Evolutionary conservation across 768 basidiomycete genomes (phyloP), one percentile per base, ranked within the genome.

Genomic region (Russula olivacea): DNA sequence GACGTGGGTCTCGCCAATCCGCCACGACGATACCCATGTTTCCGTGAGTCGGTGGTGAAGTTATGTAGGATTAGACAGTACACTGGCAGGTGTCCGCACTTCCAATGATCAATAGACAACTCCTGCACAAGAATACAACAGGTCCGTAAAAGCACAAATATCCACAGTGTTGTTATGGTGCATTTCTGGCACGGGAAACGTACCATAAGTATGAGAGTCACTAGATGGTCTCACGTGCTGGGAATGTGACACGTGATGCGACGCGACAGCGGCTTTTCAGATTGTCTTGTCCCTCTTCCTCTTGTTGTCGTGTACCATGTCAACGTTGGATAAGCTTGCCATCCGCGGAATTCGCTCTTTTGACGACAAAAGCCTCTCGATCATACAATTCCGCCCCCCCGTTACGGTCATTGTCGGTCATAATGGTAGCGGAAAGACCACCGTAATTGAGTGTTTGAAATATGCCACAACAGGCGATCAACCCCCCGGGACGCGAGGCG

Each of bases 371-470:
- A 83, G 88, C 67, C 84, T 94, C 66, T 81, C 91, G 2, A 83
- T 98, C 68, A 96, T 99, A 73, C 91, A 98, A 74, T 99, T 99
- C 77, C 98, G 93, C 76, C 86, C 87, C 21, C 97, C 97, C 8
- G 89, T 99, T 59, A 99, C 97, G 0, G 95, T 99, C 74, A 98
- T 99, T 63, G 94, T 98, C 2, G 97, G 97, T 2, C 91, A 94
- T 78, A 99, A 99, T 75, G 97, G 97, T 19, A 94, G 91, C 69
- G 97, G 97, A 49, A 99, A 99, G 77, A 99, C 97, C 3, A 99
- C 96, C 0, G 91, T 98, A 72, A 98, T 99, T 74, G 97, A 99
- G 80, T 98, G 96, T 76, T 83, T 99, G 74, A 98, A 98, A 79
- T 99, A 99, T 72, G 93, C 93, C 12, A 97, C 97, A 0, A 99